Conservation (phyloP, 164 flowering plant species). For the Stephania yunnanensis region DNA sequence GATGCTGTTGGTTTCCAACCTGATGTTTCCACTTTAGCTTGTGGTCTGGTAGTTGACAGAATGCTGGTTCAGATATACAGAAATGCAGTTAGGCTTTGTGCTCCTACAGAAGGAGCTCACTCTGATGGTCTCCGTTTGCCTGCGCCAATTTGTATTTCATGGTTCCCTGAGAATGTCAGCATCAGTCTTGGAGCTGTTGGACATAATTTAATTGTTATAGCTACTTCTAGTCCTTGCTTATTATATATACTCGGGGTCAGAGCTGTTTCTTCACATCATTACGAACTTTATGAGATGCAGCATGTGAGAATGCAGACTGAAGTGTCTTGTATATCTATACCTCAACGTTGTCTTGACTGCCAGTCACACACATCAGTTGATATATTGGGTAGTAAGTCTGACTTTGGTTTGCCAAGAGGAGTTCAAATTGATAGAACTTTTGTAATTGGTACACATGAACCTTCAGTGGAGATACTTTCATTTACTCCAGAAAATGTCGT, state of each 20-base stretch:
- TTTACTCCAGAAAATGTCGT: slow-evolving; percentile 50
- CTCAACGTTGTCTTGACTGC: slow-evolving; percentile 31
- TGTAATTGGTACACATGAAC: slow-evolving; percentile 89
- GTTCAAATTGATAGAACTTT: slow-evolving; percentile 44
- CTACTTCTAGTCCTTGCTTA: slow-evolving; percentile 84
- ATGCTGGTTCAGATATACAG: slow-evolving; percentile 75
- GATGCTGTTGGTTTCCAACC: slow-evolving; percentile 89
- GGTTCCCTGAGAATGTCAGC: slow-evolving; percentile 62
- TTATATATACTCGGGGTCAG: slow-evolving; percentile 67
- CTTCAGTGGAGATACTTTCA: slow-evolving; percentile 81
- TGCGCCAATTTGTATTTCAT: slow-evolving; percentile 61
- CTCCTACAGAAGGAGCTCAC: slow-evolving; percentile 74
- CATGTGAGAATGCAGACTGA: slow-evolving; percentile 64
- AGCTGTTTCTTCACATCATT: slow-evolving; percentile 37
- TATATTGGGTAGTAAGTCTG: slow-evolving; percentile 17
- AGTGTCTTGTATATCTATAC: slow-evolving; percentile 81
- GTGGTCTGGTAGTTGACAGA: slow-evolving; percentile 78
- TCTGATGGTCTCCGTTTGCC: slow-evolving; percentile 60
- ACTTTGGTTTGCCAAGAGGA: slow-evolving; percentile 30
- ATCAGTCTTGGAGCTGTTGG: slow-evolving; percentile 89
- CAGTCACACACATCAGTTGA: slow-evolving; percentile 17
- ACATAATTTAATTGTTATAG: slow-evolving; percentile 53
- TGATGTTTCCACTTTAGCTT: slow-evolving; percentile 83
- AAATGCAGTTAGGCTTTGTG: slow-evolving; percentile 69
- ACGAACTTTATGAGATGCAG: slow-evolving; percentile 75